Conservation (phyloP, 2,329 filamentous ascomycete genomes). For the Penicillium janthinellum region DNA sequence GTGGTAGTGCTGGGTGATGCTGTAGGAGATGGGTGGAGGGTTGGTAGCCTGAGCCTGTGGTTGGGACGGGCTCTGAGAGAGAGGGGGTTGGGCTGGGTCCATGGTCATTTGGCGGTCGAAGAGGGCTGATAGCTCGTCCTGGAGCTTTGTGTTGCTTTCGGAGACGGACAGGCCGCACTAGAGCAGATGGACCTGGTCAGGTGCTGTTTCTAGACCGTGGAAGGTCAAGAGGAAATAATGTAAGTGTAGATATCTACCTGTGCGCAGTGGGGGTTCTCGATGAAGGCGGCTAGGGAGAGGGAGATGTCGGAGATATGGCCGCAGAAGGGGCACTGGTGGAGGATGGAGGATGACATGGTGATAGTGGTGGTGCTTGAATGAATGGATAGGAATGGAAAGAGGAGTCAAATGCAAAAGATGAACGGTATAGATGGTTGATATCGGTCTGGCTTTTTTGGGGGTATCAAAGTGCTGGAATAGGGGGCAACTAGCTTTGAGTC, state of each 20-base stretch:
- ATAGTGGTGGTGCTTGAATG: neutral
- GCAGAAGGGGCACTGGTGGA: slow-evolving; percentile 45
- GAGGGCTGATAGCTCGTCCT: slow-evolving; percentile 80
- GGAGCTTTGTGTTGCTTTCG: slow-evolving; percentile 61
- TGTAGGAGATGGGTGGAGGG: slow-evolving; percentile 64
- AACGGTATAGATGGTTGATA: neutral
- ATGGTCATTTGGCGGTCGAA: slow-evolving; percentile 77
- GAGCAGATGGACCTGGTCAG: slow-evolving; percentile 19
- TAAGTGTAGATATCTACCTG: slow-evolving; percentile 38
- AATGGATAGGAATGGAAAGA: neutral
- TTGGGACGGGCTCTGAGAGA: slow-evolving; percentile 11
- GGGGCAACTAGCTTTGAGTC: neutral
- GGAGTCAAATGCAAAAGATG: neutral
- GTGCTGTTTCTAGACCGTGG: slow-evolving; percentile 6
- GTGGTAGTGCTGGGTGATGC: slow-evolving; percentile 79
- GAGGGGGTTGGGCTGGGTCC: slow-evolving; percentile 29
- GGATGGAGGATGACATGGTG: slow-evolving; percentile 41
- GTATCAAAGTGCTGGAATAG: neutral
- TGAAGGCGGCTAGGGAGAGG: slow-evolving; percentile 37
- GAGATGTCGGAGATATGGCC: slow-evolving; percentile 42
- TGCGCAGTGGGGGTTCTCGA: slow-evolving; percentile 43
- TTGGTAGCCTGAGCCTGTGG: slow-evolving; percentile 33
- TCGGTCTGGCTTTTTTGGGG: neutral
- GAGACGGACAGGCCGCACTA: slow-evolving; percentile 45
- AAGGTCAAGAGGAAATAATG: slow-evolving; percentile 1